These are phyloP conservation scores for Fusarium verticillioides DNA, from an alignment of 2,329 filamentous ascomycete species.

Conservation along the genomic window DNA sequence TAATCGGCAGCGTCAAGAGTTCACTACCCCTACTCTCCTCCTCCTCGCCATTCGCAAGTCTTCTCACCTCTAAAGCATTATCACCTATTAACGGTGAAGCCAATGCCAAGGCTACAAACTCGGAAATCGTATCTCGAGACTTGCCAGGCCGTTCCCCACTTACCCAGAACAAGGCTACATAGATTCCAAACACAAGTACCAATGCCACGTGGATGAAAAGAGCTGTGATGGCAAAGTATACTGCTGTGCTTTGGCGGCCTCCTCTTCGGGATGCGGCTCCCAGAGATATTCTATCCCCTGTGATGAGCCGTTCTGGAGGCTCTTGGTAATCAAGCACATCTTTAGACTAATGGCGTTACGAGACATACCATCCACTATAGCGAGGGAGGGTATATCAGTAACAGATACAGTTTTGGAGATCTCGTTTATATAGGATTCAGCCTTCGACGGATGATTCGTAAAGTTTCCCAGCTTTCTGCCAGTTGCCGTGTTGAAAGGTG, in stretches of 20 bases:
- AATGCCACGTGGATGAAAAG: neutral
- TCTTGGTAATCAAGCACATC: too few species aligned
- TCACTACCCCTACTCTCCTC: accelerated
- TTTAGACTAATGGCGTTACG: too few species aligned
- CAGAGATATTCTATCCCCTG: neutral
- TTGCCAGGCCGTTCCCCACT: neutral
- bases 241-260: neutral
- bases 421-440: too few species aligned
- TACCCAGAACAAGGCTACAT: neutral
- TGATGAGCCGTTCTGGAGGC: too few species aligned
- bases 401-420: too few species aligned
- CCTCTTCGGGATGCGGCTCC: neutral
- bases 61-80: neutral
- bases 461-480: too few species aligned
- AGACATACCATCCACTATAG: too few species aligned
- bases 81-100: neutral
- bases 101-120: neutral
- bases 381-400: too few species aligned
- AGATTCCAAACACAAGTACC: neutral
- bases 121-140: neutral
- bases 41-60: neutral
- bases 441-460: too few species aligned
- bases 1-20: neutral
- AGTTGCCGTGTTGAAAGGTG: too few species aligned
- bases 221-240: neutral